A percentile compares a stretch with the other conserved stretches of the same genome.
phyloP scores from a whole-genome alignment of 1,284 basidiomycete species.

The Schizopora paradoxa region DNA sequence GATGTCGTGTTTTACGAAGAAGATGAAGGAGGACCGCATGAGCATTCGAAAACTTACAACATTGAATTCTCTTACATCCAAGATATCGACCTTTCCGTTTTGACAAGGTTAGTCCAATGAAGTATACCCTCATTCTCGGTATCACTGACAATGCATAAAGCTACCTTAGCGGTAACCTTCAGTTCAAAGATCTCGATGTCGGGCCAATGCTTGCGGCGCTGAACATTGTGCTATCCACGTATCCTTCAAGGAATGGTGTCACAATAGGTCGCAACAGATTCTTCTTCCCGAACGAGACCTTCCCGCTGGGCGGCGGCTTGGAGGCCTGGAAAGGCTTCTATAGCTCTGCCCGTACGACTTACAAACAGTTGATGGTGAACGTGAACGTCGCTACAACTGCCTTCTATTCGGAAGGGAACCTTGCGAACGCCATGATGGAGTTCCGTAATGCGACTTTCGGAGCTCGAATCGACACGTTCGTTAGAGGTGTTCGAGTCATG shows the following conservation, averaged over 20 bases:
- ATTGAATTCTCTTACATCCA: slow-evolving; percentile 56
- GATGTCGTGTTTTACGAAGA: slow-evolving; percentile 59
- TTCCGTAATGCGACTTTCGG: slow-evolving; percentile 49
- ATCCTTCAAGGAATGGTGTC: slow-evolving; percentile 57
- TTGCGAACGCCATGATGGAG: slow-evolving; percentile 50
- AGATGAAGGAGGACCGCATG: slow-evolving; percentile 44
- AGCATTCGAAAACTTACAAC: slow-evolving; percentile 50
- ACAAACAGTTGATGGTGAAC: slow-evolving; percentile 73
- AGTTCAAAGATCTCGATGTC: slow-evolving; percentile 59
- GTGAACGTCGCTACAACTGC: slow-evolving; percentile 75
- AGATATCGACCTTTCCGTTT: slow-evolving; percentile 50
- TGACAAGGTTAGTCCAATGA: slow-evolving; percentile 42
- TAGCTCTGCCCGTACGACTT: slow-evolving; percentile 66
- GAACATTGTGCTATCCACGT: slow-evolving; percentile 62
- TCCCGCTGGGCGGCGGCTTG: slow-evolving; percentile 52
- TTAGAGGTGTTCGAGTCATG: slow-evolving; percentile 51
- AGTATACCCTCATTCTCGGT: slow-evolving; percentile 18
- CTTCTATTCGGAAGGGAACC: slow-evolving; percentile 62
- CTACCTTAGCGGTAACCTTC: slow-evolving; percentile 52
- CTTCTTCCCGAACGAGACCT: slow-evolving; percentile 56
- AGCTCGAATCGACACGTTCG: slow-evolving; percentile 46
- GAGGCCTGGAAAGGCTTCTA: slow-evolving; percentile 72
- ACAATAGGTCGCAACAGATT: slow-evolving; percentile 72
- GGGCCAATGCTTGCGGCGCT: slow-evolving; percentile 65
- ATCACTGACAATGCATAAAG: slow-evolving; percentile 31